phyloP scores from a whole-genome alignment of 768 basidiomycete species.

The Naganishia vishniacii region DNA sequence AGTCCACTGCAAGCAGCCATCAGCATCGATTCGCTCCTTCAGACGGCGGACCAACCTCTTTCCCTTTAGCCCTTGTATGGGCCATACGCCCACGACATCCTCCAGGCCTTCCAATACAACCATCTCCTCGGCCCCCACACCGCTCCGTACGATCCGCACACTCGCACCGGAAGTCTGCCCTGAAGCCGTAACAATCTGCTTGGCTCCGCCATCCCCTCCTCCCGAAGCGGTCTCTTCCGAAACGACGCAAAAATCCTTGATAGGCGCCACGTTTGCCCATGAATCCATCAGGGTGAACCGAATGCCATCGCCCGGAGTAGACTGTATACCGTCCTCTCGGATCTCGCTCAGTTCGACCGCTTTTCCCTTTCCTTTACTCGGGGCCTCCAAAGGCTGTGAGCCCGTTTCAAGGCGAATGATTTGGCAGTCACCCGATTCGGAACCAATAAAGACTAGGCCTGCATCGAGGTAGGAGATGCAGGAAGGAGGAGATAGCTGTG shows the following conservation, averaged over 20 bases:
- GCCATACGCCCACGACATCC: slow-evolving; percentile 34
- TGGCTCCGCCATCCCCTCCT: slow-evolving; percentile 25
- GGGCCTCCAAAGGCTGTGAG: not conserved
- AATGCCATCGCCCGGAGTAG: slow-evolving; percentile 11
- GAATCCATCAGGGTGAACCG: slow-evolving; percentile 33
- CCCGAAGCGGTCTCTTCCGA: slow-evolving; percentile 19
- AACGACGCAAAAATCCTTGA: slow-evolving; percentile 43
- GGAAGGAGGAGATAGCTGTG: slow-evolving; percentile 40
- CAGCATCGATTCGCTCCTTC: not conserved
- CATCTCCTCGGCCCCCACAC: slow-evolving; percentile 40
- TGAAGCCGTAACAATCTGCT: slow-evolving; percentile 43
- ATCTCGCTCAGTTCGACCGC: slow-evolving; percentile 24
- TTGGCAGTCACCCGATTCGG: slow-evolving; percentile 40
- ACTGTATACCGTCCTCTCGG: slow-evolving; percentile 25
- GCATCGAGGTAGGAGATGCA: slow-evolving; percentile 39
- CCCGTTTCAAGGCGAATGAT: slow-evolving; percentile 30
- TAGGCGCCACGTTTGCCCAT: slow-evolving; percentile 46
- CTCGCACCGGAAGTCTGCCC: slow-evolving; percentile 42
- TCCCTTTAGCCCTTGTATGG: slow-evolving; percentile 11
- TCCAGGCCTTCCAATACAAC: slow-evolving; percentile 34
- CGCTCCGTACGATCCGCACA: slow-evolving; percentile 41
- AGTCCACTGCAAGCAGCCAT: not conserved
- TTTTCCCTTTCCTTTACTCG: slow-evolving; percentile 35
- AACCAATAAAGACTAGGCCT: slow-evolving; percentile 38
- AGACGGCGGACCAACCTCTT: not conserved